Base-by-base conservation (phyloP, 2,329 filamentous ascomycete genomes). In the Aschersonia sp. region DNA sequence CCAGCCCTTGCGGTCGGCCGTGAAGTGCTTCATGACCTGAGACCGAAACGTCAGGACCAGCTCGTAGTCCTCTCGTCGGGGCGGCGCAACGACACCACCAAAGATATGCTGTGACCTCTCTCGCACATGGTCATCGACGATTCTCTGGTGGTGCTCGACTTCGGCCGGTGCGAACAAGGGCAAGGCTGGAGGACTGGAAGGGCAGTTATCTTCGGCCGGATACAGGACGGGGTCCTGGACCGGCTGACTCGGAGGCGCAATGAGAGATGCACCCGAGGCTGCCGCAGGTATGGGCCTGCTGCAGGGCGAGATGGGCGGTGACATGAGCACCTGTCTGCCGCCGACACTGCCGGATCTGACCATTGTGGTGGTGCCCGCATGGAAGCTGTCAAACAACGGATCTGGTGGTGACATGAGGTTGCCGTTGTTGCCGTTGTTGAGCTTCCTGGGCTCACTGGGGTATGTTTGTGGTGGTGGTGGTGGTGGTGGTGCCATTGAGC, bases 371-470 rank as follows among this genome's bases (percentile, higher is more conserved):
- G 30, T 22, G 33, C 41, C 41, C 22, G 66, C 62, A 44, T 55
- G 61, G 58, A 79, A 81, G 55, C 62, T 76, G 52, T 81, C 76
- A 45, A 68, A 69, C 35, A 68, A 59, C n/a, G 67, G 66, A 39
- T 80, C 77, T 29, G 78, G 78, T 33, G 78, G 78, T 29, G 78
- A 81, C 71, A 81, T 79, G 49, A 81, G 64, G 51, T 67, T 79
- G 64, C 60, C 71, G 53, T 76, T 73, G 51, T 67, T 78, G 64
- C 60, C 71, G 53, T 76, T 73, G 51, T 72, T 67, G 47, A 71
- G 56, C 53, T 71, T 73, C 57, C 22, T 22, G 22, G 22, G 22
- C 22, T 22, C 22, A 22, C 22, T 22, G 22, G 22, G 22, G 22
- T 22, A 22, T 22, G 22, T 22, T 67, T 72, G 5, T 54, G 33